These are phyloP conservation scores for Pachyrhizus erosus DNA, from an alignment of 306 rosid species.

Conservation along the genomic window DNA sequence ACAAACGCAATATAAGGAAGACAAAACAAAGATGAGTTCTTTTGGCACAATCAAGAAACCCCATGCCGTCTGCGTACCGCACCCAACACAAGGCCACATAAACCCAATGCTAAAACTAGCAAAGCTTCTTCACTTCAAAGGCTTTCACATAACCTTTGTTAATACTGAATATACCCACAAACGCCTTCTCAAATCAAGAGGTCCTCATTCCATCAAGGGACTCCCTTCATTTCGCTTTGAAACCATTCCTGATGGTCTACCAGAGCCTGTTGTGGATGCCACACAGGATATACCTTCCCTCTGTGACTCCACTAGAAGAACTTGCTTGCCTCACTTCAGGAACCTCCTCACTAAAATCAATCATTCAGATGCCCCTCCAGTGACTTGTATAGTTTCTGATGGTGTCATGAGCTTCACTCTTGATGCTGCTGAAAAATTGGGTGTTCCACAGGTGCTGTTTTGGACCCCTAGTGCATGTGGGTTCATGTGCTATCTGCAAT, in stretches of 20 bases:
- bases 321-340: constrained; percentile 46
- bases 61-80: constrained; percentile 45
- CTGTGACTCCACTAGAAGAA: constrained; percentile 30
- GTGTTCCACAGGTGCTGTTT: constrained; percentile 47
- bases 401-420: constrained; percentile 52
- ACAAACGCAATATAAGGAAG: neutral
- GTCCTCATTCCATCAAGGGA: constrained; percentile 29
- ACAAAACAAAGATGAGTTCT: neutral
- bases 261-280: constrained; percentile 46
- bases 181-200: constrained; percentile 44
- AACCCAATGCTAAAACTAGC: constrained; percentile 48
- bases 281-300: constrained; percentile 52
- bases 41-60: neutral
- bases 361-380: constrained; percentile 45
- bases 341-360: constrained; percentile 50
- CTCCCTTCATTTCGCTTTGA: constrained; percentile 42
- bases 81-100: constrained; percentile 51
- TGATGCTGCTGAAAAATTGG: constrained; percentile 47
- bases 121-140: constrained; percentile 44
- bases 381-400: constrained; percentile 53
- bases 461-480: constrained; percentile 61
- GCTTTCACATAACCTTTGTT: constrained; percentile 47
- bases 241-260: constrained; percentile 61
- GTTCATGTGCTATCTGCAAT: constrained; percentile 47
- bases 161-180: constrained; percentile 37